A percentile compares a stretch with the other conserved stretches of the same genome.
Evolutionary conservation across 805 yeast species (phyloP).

Genomic region (Henningerozyma blattae): DNA sequence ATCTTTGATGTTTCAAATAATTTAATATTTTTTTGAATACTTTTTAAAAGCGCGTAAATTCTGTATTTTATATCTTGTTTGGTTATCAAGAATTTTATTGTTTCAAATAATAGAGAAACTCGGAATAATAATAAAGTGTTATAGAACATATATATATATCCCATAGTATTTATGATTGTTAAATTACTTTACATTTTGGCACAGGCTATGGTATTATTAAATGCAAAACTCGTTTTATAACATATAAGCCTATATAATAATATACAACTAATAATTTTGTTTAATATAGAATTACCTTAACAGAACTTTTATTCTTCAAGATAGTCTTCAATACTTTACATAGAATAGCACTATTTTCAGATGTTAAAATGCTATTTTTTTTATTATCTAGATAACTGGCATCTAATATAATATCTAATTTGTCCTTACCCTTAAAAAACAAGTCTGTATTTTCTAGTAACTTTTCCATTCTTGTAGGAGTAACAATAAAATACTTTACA

Average conservation of each 20-base stretch:
- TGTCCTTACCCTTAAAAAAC: constrained; percentile 24
- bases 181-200: neutral
- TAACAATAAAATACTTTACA: constrained; percentile 19
- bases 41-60: too few species aligned
- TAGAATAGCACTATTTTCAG: constrained; percentile 16
- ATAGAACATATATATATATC: too few species aligned
- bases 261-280: constrained; percentile 11
- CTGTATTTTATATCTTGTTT: too few species aligned
- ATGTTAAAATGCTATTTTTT: constrained; percentile 17
- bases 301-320: constrained; percentile 23
- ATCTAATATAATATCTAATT: constrained; percentile 24
- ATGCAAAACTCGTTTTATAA: too few species aligned
- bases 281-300: constrained; percentile 21
- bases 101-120: too few species aligned
- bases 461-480: constrained; percentile 23
- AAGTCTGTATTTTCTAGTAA: constrained; percentile 15
- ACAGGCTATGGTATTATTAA: too few species aligned
- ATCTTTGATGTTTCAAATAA: too few species aligned
- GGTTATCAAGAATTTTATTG: too few species aligned
- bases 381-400: constrained; percentile 24
- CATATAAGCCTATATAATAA: too few species aligned
- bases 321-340: constrained; percentile 17
- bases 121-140: too few species aligned
- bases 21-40: too few species aligned
- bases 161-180: too few species aligned